These are phyloP conservation scores for Cercospora sesami DNA, from an alignment of 2,329 filamentous ascomycete species.

Conservation along the genomic window DNA sequence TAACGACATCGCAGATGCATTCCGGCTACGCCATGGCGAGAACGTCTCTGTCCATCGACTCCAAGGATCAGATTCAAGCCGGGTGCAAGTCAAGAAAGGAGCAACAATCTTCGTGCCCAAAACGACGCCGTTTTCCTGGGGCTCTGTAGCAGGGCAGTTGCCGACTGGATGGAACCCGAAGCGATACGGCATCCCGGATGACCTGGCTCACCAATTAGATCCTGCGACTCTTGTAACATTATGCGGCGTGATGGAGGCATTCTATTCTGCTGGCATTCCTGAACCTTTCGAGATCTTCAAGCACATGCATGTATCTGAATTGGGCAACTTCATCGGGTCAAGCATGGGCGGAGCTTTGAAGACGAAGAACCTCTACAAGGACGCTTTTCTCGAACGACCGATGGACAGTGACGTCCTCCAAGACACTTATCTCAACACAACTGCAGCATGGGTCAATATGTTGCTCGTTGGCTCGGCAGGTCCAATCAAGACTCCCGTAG, in stretches of 20 bases:
- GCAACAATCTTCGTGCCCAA: not conserved
- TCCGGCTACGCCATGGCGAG: not conserved
- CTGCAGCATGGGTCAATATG: not conserved
- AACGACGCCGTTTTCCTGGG: not conserved
- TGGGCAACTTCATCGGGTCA: not conserved
- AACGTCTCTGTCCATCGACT: not conserved
- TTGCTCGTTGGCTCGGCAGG: not conserved
- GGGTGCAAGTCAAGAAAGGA: not conserved
- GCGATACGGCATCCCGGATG: not conserved
- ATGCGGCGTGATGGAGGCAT: not conserved
- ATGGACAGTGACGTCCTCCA: not conserved
- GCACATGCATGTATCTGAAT: not conserved
- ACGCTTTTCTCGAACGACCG: not conserved
- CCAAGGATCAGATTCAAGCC: not conserved
- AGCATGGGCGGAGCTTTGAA: not conserved
- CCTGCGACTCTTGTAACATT: not conserved
- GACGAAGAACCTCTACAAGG: not conserved
- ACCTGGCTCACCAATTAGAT: not conserved
- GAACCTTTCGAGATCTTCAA: not conserved
- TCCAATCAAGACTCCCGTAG: not conserved
- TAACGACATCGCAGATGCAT: not conserved
- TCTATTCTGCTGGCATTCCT: not conserved
- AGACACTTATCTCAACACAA: not conserved
- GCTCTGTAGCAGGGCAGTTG: not conserved
- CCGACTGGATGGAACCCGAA: not conserved